These are phyloP conservation scores for Jamesozyma lodderae DNA, from an alignment of 805 yeast species.

Conservation along the genomic window DNA sequence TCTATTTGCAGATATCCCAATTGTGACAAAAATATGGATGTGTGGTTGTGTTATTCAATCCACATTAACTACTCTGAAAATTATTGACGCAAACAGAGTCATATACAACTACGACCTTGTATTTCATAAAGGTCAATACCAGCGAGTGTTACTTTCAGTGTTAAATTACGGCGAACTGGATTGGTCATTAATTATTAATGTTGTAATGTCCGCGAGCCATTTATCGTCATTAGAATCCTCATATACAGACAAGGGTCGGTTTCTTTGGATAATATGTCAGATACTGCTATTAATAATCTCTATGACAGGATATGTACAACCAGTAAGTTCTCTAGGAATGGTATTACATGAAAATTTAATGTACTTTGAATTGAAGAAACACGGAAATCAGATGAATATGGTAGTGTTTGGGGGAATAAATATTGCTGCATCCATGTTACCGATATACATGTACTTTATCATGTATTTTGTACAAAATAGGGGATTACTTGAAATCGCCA, in stretches of 20 bases:
- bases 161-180: conserved; percentile 32
- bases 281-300: conserved; percentile 11
- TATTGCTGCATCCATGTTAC: conserved; percentile 16
- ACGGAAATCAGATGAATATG: conserved; percentile 13
- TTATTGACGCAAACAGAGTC: conserved; percentile 27
- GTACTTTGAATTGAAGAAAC: conserved; percentile 20
- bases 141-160: conserved; percentile 33
- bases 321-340: conserved; percentile 20
- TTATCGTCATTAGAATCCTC: conserved; percentile 24
- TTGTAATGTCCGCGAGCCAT: conserved; percentile 17
- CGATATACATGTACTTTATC: conserved; percentile 17
- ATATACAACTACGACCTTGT: conserved; percentile 33
- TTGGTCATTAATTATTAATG: conserved; percentile 17
- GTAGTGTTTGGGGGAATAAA: conserved; percentile 18
- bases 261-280: conserved; percentile 20
- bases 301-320: conserved; percentile 22
- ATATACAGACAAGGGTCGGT: conserved; percentile 16
- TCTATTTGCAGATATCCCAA: conserved; percentile 29
- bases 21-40: conserved; percentile 34
- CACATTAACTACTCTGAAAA: conserved; percentile 28
- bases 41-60: conserved; percentile 32
- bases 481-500: conserved; percentile 14
- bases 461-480: conserved; percentile 15
- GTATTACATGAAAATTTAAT: conserved; percentile 23
- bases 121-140: conserved; percentile 32